Base-by-base conservation (phyloP, 306 rosid genomes). In the Aeschynomene evenia region DNA sequence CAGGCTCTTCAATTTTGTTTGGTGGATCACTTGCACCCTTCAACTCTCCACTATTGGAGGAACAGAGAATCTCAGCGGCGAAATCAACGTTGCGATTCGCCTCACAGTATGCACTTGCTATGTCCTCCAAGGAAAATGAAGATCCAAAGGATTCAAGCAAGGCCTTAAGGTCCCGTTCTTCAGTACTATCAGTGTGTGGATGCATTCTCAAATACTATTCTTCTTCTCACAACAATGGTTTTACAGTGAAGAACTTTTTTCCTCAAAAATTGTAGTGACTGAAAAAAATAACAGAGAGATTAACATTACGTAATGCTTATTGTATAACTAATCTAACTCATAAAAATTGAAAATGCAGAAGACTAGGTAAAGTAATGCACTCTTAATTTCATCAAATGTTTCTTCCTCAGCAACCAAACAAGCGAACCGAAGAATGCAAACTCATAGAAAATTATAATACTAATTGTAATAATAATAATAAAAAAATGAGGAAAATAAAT, bases 21-120 rank as follows among this genome's bases (percentile, higher is more conserved):
- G 37, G 37, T 33, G 37, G 37, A 8, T 33, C 37, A 33, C 37
- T 33, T 40, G 48, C 15, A 40, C 15, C 48, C 48, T 40, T 40
- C 15, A 40, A n/a, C 18, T 40, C 48, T 12, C 4, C 48, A 40
- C 48, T 40, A 40, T 37, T 33, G n/a, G 75, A 65, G 18, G 50
- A 49, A 60, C 74, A 68, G 51, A 81, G 82, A 57, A 81, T 73
- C 74, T 81, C 74, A 73, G 74, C 65, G 40, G 82, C 80, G 24
- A 56, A 20, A 34, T 69, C 42, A 40, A 73, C 70, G 7, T 77
- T 52, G 9, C 7, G 15, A 9, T 42, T 55, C 5, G 80, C 82
- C 71, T 77, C 56, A 26, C 65, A 40, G 64, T 73, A 77, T 16
- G 82, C 77, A 63, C 65, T 55, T 34, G 80, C 80, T 45, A 81